These are phyloP conservation scores for Monilinia aucupariae DNA, from an alignment of 2,329 filamentous ascomycete genomes.

Conservation along the genomic window DNA sequence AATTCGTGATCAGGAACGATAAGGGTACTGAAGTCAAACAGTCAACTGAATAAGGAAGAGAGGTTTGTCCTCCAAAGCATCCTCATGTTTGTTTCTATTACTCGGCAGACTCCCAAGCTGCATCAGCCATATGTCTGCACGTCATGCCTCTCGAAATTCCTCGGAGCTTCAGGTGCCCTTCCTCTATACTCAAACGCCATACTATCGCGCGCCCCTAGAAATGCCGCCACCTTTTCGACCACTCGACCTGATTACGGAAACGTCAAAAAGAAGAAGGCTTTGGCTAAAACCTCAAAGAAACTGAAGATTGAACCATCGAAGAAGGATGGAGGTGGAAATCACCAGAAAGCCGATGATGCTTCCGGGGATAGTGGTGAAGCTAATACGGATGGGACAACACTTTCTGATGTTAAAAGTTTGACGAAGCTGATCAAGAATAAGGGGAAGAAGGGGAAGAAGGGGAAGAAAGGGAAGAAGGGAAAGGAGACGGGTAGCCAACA, in stretches of 20 bases:
- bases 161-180: conserved; percentile 9
- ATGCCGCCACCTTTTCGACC: conserved; percentile 16
- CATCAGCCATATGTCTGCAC: conserved; percentile 26
- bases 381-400: background rate
- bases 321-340: background rate
- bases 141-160: conserved; percentile 24
- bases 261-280: background rate
- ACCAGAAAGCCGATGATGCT: background rate
- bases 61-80: background rate
- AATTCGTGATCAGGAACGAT: background rate
- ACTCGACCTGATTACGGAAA: conserved; percentile 3
- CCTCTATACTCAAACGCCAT: conserved; percentile 7
- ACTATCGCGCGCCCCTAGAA: conserved; percentile 9
- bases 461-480: too few relatives aligned
- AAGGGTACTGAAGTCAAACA: background rate
- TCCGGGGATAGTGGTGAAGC: background rate
- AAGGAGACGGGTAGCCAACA: background rate
- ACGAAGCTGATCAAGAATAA: background rate
- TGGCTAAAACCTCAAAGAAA: background rate
- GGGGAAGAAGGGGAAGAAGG: background rate
- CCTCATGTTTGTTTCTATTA: conserved; percentile 28
- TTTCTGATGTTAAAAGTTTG: background rate
- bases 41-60: background rate
- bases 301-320: background rate
- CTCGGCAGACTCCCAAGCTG: conserved; percentile 23